Evolutionary conservation across 768 basidiomycete species (phyloP), one percentile per base, ranked within the genome.

Genomic region (Pleurotus pulmonarius): DNA sequence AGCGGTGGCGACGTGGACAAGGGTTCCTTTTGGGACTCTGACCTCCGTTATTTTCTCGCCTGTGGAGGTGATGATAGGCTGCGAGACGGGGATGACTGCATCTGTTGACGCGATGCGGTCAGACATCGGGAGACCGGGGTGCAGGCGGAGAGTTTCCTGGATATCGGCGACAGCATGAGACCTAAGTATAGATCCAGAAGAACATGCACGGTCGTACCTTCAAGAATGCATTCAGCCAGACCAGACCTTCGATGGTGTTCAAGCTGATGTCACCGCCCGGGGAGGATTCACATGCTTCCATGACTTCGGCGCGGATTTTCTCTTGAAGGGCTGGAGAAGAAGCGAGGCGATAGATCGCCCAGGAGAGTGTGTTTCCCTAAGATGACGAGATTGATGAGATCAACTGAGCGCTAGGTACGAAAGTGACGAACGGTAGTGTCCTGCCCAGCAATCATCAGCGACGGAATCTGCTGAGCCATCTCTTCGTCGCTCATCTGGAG

Each of bases 61-160:
- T 9, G 25, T 37, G 13, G 55, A 51, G 22, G 47, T 55, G 4
- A 11, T 55, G 5, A 63, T 59, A 11, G 61, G 56, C 16, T 58
- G 45, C 7, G 48, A 58, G 49, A 62, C 56, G 7, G 59, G 59
- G 13, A 62, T 55, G 34, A 60, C 22, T 8, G 38, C 51, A 26
- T 62, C 59, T 2, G 15, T 51, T 15, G 38, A 34, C 1, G 59
- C 61, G 16, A 62, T 34, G 46, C 58, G 58, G 5, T 57, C 59
- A 5, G 59, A 56, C 51, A 60, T 49, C 3, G 59, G 59, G 5
- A 60, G 48, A 2, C 56, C 46, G 3, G 59, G 47, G 45, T 57
- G 56, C 12, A 60, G 5, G 16, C 59, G 59, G 22, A 60, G 59
- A 20, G 41, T 51, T 43, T 60, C 59, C 59, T 60, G 34, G 29